These are phyloP conservation scores for Madurella fahalii DNA, from an alignment of 2,329 filamentous ascomycete species.

Conservation along the genomic window DNA sequence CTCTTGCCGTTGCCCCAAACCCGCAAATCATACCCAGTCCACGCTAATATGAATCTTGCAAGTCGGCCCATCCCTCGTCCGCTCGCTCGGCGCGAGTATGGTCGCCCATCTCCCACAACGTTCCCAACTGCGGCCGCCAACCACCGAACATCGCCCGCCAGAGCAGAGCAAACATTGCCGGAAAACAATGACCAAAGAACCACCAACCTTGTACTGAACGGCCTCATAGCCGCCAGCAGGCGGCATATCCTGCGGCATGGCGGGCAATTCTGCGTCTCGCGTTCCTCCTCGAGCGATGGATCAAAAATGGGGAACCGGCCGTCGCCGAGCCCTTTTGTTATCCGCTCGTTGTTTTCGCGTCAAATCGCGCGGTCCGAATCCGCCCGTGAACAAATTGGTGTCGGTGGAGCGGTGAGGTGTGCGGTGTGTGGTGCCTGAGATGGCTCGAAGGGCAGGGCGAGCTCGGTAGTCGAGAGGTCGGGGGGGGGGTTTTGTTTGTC, in stretches of 20 bases:
- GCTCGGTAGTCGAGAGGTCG: too few species aligned
- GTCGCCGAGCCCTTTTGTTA: background rate
- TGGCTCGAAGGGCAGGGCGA: too few species aligned
- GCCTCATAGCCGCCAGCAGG: conserved; percentile 90
- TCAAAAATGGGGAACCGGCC: background rate
- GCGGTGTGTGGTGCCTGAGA: too few species aligned
- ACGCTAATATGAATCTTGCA: too few species aligned
- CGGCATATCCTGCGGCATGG: conserved; percentile 97
- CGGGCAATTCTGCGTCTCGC: conserved; percentile 35
- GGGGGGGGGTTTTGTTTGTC: too few species aligned
- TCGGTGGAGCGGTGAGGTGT: too few species aligned
- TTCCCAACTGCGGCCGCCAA: background rate
- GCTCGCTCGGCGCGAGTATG: too few species aligned
- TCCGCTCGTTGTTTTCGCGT: too few species aligned
- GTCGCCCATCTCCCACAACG: background rate
- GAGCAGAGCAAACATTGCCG: conserved; percentile 2
- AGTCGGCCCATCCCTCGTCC: too few species aligned
- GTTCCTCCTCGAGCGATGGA: background rate
- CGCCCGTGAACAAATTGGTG: too few species aligned
- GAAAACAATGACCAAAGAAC: conserved; percentile 29
- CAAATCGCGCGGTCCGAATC: too few species aligned
- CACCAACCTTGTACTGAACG: conserved; percentile 87
- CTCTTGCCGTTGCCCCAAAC: background rate
- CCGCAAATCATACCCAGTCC: background rate
- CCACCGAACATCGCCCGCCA: background rate